Evolutionary conservation across 202 grass and related monocot species (phyloP), one percentile per base, ranked within the genome.

Genomic region (Sporobolus alterniflorus): DNA sequence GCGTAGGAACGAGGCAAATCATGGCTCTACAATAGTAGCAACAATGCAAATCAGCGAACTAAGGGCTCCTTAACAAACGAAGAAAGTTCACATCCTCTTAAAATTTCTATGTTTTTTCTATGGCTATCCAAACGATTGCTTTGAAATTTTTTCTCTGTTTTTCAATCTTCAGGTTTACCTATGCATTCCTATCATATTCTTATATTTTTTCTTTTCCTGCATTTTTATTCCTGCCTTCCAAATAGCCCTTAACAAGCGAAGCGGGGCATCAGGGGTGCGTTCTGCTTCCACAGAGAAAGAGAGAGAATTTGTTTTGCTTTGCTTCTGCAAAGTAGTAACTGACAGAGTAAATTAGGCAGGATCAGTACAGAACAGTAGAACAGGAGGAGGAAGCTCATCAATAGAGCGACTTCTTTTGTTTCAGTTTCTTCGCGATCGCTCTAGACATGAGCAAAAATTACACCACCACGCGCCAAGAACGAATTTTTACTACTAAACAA

Each of bases 401-500:
- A n/a, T n/a, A 82, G 65, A 68, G 21, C 77, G 21, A 73, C 41
- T 40, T 47, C 71, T 31, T 82, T 60, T 67, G n/a, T n/a, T 82
- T 63, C 81, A 24, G 60, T 79, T 88, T 81, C 77, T 79, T 70
- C 11, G 59, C 39, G 46, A 78, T 84, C 87, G 87, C 82, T 84
- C 81, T n/a, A 9, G 46, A 29, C 80, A 59, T 52, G 82, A 89
- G 59, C 68, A 83, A 86, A 86, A 87, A 74, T 80, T 83, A 90
- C 88, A 90, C 63, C 88, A 90, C 63, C 18, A 75, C 80, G 67
- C 78, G 54, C 22, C 64, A 40, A 52, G 30, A 61, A 63, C 8
- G 4, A 39, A 39, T 8, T 39, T 6, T 8, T 39, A 39, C 36
- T 39, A 39, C 36, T 39, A 39, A 39, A 8, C 36, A 69, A 26